phyloP scores from a whole-genome alignment of 306 rosid species.

The Luffa aegyptiaca region DNA sequence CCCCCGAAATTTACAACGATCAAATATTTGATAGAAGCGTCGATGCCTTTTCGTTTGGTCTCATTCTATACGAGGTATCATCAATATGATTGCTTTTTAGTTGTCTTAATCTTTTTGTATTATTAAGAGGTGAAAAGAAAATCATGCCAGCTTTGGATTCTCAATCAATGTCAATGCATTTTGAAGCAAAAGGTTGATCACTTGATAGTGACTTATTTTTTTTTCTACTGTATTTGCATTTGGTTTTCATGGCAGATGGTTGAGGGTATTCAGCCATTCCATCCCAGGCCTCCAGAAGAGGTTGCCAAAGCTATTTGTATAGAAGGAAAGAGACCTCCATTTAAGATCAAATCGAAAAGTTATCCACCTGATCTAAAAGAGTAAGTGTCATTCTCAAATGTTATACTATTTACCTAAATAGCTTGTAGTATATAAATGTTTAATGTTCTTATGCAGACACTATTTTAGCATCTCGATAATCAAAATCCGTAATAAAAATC shows the following conservation, averaged over 20 bases:
- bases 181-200: not conserved
- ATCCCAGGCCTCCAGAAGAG: constrained; percentile 66
- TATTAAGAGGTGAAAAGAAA: not conserved
- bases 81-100: not conserved
- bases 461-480: not conserved
- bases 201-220: not conserved
- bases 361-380: constrained; percentile 87
- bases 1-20: constrained; percentile 80
- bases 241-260: constrained; percentile 45
- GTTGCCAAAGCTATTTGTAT: constrained; percentile 46
- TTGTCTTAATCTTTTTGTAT: not conserved
- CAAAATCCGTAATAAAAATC: not conserved
- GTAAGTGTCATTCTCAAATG: constrained; percentile 36
- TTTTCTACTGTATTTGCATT: not conserved
- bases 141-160: not conserved
- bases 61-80: constrained; percentile 76
- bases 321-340: constrained; percentile 70
- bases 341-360: constrained; percentile 69
- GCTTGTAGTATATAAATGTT: not conserved
- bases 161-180: constrained; percentile 9
- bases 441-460: not conserved
- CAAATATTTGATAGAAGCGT: constrained; percentile 73
- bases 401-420: not conserved
- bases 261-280: constrained; percentile 72
- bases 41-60: constrained; percentile 88